Percentiles rank a stretch among this genome's conserved stretches.
phyloP scores from a whole-genome alignment of 2,329 filamentous ascomycete species.

The Leptoxyphium fumago region DNA sequence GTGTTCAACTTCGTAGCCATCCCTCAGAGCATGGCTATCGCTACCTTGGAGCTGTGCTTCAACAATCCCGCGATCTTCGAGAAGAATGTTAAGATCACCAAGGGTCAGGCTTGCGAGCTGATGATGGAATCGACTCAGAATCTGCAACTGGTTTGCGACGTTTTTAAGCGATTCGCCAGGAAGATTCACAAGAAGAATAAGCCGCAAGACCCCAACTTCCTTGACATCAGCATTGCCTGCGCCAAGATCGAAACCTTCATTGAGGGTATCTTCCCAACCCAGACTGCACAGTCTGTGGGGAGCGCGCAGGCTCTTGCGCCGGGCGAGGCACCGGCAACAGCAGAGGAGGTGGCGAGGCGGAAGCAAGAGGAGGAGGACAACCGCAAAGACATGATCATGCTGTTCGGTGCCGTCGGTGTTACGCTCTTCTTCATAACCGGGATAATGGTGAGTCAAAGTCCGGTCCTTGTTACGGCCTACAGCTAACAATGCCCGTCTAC shows the following conservation, averaged over 20 bases:
- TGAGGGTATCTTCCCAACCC: slow-evolving; percentile 77
- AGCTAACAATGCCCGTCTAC: background rate
- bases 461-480: background rate
- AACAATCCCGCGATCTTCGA: slow-evolving; percentile 77
- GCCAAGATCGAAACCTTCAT: slow-evolving; percentile 95
- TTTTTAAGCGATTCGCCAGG: slow-evolving; percentile 64
- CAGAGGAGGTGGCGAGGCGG: slow-evolving; percentile 43
- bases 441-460: slow-evolving; percentile 54
- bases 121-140: slow-evolving; percentile 94
- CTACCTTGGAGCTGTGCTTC: slow-evolving; percentile 83
- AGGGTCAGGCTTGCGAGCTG: slow-evolving; percentile 78
- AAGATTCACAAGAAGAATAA: slow-evolving; percentile 89
- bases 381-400: slow-evolving; percentile 42
- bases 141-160: slow-evolving; percentile 61
- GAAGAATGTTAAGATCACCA: slow-evolving; percentile 88
- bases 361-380: slow-evolving; percentile 38
- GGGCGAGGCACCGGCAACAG: slow-evolving; percentile 24
- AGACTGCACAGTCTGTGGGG: slow-evolving; percentile 47
- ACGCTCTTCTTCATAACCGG: slow-evolving; percentile 58
- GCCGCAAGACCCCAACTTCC: slow-evolving; percentile 78
- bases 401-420: slow-evolving; percentile 50
- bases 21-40: slow-evolving; percentile 93
- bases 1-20: slow-evolving; percentile 99
- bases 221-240: slow-evolving; percentile 81
- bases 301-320: slow-evolving; percentile 40